Percentiles rank a stretch among this genome's conserved stretches.
phyloP scores from a whole-genome alignment of 257 asterid genomes.

The Gentiana straminea region DNA sequence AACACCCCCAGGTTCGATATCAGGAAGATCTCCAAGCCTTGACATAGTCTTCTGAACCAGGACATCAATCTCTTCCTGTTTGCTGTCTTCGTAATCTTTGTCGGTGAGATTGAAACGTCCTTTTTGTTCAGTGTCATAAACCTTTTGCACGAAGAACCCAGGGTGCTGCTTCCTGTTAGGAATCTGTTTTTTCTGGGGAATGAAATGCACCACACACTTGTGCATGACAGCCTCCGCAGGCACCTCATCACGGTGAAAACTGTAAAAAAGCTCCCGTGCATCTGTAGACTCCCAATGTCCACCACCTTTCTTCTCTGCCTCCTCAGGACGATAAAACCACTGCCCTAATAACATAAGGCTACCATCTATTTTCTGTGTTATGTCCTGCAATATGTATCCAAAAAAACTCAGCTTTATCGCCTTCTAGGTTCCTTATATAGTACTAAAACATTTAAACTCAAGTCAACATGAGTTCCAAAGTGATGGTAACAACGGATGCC shows the following conservation, averaged over 20 bases:
- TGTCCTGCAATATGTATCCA: constrained; percentile 34
- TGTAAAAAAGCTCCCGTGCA: constrained; percentile 68
- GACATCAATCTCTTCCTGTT: constrained; percentile 61
- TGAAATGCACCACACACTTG: constrained; percentile 77
- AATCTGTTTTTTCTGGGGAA: constrained; percentile 63
- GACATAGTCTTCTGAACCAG: constrained; percentile 69
- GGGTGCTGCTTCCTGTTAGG: constrained; percentile 74
- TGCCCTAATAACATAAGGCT: constrained; percentile 58
- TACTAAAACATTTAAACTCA: no score
- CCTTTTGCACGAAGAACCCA: constrained; percentile 75
- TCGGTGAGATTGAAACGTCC: constrained; percentile 67
- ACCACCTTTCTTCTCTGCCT: constrained; percentile 55
- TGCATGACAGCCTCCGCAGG: constrained; percentile 92
- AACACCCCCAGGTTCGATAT: constrained; percentile 53
- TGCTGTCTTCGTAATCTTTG: constrained; percentile 59
- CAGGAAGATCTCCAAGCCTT: constrained; percentile 59
- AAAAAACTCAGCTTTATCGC: no score
- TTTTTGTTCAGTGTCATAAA: constrained; percentile 60
- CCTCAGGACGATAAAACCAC: constrained; percentile 95
- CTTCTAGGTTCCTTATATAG: no score
- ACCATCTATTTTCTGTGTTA: constrained; percentile 32
- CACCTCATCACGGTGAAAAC: constrained; percentile 76
- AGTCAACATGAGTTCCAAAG: no score
- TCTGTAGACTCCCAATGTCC: constrained; percentile 64
- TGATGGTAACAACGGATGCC: no score